Evolutionary conservation across 331 rosid genomes (phyloP), one percentile per base, ranked within the genome.

Genomic region (Acacia concinna): DNA sequence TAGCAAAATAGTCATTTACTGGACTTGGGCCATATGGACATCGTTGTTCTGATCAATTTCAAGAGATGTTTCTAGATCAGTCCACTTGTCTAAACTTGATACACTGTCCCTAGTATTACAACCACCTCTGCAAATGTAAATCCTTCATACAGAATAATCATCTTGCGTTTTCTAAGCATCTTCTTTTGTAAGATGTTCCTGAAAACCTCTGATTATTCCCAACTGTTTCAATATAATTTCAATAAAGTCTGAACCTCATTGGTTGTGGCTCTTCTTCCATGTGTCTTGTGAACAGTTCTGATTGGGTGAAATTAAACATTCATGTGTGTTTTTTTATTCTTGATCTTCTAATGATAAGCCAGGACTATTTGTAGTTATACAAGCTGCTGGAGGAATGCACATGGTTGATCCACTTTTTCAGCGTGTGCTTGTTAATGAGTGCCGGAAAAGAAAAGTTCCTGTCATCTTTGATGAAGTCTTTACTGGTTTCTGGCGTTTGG

Each of bases 401-500:
- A 90, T 93, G 91, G 91, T 91, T 75, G 98, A 95, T 91, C 98
- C 99, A 83, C 98, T 93, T 83, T 95, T 95, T 87, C 98, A 95
- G 88, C 88, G 97, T 35, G 81, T 91, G 82, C 98, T 95, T 83
- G 98, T 93, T 66, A 91, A 84, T 66, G 95, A 88, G 82, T 95
- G 98, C 79, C 91, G 85, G 40, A 79, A 70, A 68, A 88, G 83
- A 88, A 87, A 81, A 38, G 88, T 95, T 84, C 99, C 99, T 5
- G 87, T 91, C 49, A 93, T 95, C 76, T 95, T 95, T 84, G 99
- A 95, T 51, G 98, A 95, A 86, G 87, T 95, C 76, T 93, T 95
- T 77, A 95, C 99, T 20, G 98, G 99, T 81, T 95, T 95, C 81
- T 95, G 99, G 99, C 98, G 99, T 72, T 82, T 95, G 82, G 99